Evolutionary conservation across 495 filamentous ascomycete genomes (phyloP).

Genomic region (Paragyromitra xinjiangensis): DNA sequence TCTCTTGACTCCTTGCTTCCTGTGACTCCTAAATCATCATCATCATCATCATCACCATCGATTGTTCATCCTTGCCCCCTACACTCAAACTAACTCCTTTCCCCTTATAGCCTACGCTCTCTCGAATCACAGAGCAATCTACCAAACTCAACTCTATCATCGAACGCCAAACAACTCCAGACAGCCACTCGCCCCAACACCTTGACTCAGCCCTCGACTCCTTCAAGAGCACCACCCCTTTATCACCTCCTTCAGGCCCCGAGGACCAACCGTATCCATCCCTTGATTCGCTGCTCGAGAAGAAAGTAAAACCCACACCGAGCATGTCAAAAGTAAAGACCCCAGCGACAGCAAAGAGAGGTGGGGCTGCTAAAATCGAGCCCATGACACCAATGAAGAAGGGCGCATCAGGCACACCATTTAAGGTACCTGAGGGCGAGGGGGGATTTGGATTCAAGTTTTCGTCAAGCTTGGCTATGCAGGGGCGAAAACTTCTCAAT

Average conservation of each 20-base stretch:
- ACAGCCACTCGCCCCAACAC: slow-evolving; percentile 31
- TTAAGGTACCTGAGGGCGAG: slow-evolving; percentile 42
- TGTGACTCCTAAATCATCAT: slow-evolving; percentile 9
- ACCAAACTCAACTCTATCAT: slow-evolving; percentile 46
- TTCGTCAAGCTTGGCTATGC: slow-evolving; percentile 37
- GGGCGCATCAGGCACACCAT: background rate
- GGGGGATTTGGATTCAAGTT: slow-evolving; percentile 47
- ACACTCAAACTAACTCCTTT: slow-evolving; percentile 12
- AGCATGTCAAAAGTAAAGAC: slow-evolving; percentile 41
- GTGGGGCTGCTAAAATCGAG: background rate
- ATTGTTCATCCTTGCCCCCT: background rate
- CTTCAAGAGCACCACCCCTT: slow-evolving; percentile 21
- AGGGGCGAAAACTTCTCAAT: slow-evolving; percentile 47
- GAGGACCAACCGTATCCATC: slow-evolving; percentile 34
- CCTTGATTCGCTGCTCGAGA: slow-evolving; percentile 33
- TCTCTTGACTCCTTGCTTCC: slow-evolving; percentile 30
- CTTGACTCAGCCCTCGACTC: slow-evolving; percentile 28
- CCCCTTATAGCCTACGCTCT: slow-evolving; percentile 23
- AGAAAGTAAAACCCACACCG: slow-evolving; percentile 20
- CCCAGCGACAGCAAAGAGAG: slow-evolving; percentile 28
- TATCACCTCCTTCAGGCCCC: slow-evolving; percentile 4
- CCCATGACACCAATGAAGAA: slow-evolving; percentile 29
- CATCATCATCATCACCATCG: background rate
- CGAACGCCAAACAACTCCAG: slow-evolving; percentile 36
- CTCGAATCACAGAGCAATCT: slow-evolving; percentile 40